A percentile compares a stretch with the other conserved stretches of the same genome.
These are phyloP conservation scores for Colletotrichum costaricense DNA, from an alignment of 2,329 filamentous ascomycete genomes.

Conservation along the genomic window DNA sequence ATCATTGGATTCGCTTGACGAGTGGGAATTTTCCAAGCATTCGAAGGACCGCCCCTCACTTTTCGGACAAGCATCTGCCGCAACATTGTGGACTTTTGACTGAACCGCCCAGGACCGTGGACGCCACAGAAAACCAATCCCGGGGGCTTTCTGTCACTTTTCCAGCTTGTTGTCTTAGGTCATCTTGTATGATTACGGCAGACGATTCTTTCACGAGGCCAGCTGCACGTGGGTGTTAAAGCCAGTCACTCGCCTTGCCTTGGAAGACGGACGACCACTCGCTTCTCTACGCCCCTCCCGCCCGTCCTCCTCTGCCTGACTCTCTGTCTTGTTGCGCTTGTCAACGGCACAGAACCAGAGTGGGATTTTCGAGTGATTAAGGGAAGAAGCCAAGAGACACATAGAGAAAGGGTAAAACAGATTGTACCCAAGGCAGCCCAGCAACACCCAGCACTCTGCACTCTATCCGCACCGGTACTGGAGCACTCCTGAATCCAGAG, in stretches of 20 bases:
- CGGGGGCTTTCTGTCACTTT: constrained; percentile 5
- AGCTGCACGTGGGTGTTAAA: constrained; percentile 1
- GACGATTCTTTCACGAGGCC: constrained; percentile 4
- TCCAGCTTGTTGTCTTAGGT: constrained; percentile 9
- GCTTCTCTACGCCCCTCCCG: not conserved
- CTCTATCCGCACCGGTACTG: too few species aligned
- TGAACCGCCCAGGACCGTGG: not conserved
- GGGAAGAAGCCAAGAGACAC: not conserved
- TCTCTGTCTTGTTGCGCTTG: not conserved
- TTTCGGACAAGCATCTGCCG: constrained; percentile 27
- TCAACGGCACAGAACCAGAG: constrained; percentile 3
- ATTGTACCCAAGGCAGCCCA: not conserved
- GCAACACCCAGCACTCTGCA: not conserved
- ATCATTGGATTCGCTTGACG: constrained; percentile 20
- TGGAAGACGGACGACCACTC: not conserved
- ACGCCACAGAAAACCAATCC: not conserved
- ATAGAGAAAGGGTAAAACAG: not conserved
- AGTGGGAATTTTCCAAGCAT: constrained; percentile 13
- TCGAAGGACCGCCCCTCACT: constrained; percentile 11
- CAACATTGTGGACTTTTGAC: constrained; percentile 10
- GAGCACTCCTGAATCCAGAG: not conserved
- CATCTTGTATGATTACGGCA: constrained; percentile 5
- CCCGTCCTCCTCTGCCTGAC: not conserved
- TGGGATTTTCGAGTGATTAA: not conserved
- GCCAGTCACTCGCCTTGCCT: constrained; percentile 12